Conservation (phyloP, 208 protist species). For the Sergeia podlipaevii region DNA sequence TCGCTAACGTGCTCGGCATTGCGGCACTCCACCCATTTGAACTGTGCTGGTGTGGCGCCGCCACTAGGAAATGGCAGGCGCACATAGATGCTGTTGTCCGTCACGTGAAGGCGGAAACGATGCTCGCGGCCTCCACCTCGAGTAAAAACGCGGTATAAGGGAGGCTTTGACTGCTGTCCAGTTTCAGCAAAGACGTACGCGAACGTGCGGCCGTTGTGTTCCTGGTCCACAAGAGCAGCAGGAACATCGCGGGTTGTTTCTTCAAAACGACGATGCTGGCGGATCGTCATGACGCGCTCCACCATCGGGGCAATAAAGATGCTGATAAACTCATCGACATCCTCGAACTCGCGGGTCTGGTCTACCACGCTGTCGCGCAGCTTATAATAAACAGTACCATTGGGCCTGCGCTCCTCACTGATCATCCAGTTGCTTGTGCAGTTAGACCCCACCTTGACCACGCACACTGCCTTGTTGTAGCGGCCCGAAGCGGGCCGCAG, state of each 20-base stretch:
- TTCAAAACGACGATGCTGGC: constrained; percentile 67
- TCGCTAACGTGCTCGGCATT: constrained; percentile 82
- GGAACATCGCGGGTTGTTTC: constrained; percentile 47
- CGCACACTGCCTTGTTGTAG: constrained; percentile 48
- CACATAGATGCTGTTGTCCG: constrained; percentile 63
- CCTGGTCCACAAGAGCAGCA: constrained; percentile 45
- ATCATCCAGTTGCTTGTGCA: constrained; percentile 71
- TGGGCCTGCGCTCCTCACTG: constrained; percentile 54
- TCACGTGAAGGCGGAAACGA: constrained; percentile 75
- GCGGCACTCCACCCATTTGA: constrained; percentile 66
- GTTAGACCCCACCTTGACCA: constrained; percentile 66
- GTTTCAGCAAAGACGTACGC: constrained; percentile 75
- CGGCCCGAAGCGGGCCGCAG: constrained; percentile 41
- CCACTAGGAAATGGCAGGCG: constrained; percentile 42
- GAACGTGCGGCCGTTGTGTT: constrained; percentile 28
- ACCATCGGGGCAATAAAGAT: constrained; percentile 67
- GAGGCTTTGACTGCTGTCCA: constrained; percentile 23
- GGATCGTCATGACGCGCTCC: constrained; percentile 38
- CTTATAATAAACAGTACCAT: constrained; percentile 67
- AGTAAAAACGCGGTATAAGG: constrained; percentile 65
- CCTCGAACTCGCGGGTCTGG: constrained; percentile 45
- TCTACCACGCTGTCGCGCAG: constrained; percentile 51
- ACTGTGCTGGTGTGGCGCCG: constrained; percentile 14
- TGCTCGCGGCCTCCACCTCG: constrained; percentile 38
- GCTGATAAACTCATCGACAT: constrained; percentile 75